phyloP scores from a whole-genome alignment of 2,329 filamentous ascomycete species.

The Arthrobotrys conoides region DNA sequence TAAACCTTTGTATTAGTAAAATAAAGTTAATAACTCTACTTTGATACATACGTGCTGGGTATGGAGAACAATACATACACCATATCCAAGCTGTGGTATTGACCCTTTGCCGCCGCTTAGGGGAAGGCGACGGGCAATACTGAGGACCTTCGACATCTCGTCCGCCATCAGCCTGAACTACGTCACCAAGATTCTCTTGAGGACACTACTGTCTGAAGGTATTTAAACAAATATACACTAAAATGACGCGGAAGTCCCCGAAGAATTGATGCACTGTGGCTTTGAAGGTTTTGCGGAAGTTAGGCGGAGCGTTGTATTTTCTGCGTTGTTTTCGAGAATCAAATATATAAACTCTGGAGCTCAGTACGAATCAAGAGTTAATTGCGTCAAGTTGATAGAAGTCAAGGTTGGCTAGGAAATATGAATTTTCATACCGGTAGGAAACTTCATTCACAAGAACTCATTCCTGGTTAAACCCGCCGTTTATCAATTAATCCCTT shows the following conservation, averaged over 20 bases:
- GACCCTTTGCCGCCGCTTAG: constrained; percentile 47
- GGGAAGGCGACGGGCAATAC: constrained; percentile 46
- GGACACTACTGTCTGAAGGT: too few species aligned
- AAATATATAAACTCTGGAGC: too few species aligned
- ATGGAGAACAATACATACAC: constrained; percentile 8
- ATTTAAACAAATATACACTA: neutral
- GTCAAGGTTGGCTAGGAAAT: too few species aligned
- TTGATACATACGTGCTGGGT: neutral
- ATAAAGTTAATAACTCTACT: neutral
- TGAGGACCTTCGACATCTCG: constrained; percentile 44
- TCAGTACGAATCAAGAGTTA: too few species aligned
- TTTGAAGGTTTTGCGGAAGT: neutral
- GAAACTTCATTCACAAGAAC: too few species aligned
- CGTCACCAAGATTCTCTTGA: neutral
- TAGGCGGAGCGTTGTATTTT: constrained; percentile 44
- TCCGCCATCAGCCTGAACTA: constrained; percentile 21
- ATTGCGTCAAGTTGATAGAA: too few species aligned
- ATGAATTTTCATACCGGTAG: too few species aligned
- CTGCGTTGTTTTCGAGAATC: constrained; percentile 32
- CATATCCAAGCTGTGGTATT: constrained; percentile 58
- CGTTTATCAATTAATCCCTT: constrained; percentile 44
- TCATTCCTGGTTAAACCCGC: constrained; percentile 18
- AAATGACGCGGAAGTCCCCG: neutral
- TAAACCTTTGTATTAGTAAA: constrained; percentile 34
- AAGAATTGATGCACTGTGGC: too few species aligned